Conservation (phyloP, 2,329 filamentous ascomycete species). For the Trichoderma gracile region DNA sequence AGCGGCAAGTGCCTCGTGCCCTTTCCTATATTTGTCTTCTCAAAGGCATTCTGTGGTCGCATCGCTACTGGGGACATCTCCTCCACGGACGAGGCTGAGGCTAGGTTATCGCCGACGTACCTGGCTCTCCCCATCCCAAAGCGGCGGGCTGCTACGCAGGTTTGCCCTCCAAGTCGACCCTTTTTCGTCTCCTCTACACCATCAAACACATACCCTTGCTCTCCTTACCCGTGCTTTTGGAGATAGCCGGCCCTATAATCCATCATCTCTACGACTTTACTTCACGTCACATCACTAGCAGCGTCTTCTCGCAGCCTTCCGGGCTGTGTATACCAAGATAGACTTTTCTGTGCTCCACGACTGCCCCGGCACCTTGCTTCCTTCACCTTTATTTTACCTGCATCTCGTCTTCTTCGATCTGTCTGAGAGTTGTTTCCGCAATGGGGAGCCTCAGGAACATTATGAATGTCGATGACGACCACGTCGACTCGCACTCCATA, state of each 20-base stretch:
- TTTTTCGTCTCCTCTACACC: constrained; percentile 27
- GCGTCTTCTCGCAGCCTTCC: constrained; percentile 39
- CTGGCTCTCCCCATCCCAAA: constrained; percentile 17
- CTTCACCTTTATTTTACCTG: constrained; percentile 36
- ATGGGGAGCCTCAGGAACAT: constrained; percentile 60
- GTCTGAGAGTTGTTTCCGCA: constrained; percentile 35
- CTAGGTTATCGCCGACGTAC: constrained; percentile 15
- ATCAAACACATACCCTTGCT: constrained; percentile 29
- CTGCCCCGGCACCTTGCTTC: constrained; percentile 33
- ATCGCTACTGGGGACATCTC: constrained; percentile 15
- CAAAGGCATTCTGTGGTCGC: neutral
- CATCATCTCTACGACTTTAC: constrained; percentile 34
- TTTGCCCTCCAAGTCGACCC: constrained; percentile 14
- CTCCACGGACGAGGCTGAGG: constrained; percentile 22
- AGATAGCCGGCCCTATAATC: constrained; percentile 38
- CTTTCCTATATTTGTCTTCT: constrained; percentile 24
- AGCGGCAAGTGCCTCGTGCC: constrained; percentile 16
- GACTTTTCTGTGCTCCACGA: constrained; percentile 35
- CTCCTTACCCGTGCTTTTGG: constrained; percentile 24
- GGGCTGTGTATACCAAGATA: constrained; percentile 52
- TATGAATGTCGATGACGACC: constrained; percentile 57
- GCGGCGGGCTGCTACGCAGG: neutral
- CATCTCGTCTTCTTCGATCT: constrained; percentile 29
- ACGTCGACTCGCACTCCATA: constrained; percentile 45
- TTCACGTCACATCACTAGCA: constrained; percentile 29